phyloP scores from a whole-genome alignment of 2,329 filamentous ascomycete species.

The Dactylellina leptospora region DNA sequence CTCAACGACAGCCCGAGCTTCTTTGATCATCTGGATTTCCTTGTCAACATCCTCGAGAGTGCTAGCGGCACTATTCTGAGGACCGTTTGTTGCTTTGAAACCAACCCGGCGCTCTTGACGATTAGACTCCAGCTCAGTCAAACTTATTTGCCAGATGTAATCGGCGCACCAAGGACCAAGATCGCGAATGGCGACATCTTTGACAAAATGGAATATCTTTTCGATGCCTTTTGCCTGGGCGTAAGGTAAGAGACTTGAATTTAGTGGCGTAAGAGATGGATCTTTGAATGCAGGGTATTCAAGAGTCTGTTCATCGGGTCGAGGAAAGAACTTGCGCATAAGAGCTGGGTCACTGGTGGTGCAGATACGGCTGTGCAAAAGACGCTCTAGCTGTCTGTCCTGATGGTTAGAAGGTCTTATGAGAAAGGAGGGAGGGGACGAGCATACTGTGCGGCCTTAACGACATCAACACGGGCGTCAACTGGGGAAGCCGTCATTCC shows the following conservation, averaged over 20 bases:
- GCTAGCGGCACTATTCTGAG: constrained; percentile 33
- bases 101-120: constrained; percentile 69
- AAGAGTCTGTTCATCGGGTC: constrained; percentile 69
- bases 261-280: constrained; percentile 72
- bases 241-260: constrained; percentile 57
- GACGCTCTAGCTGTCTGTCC: constrained; percentile 47
- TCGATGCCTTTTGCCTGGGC: constrained; percentile 62
- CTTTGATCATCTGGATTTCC: constrained; percentile 68
- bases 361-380: constrained; percentile 80
- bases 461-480: constrained; percentile 79
- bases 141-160: constrained; percentile 76
- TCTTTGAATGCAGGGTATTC: constrained; percentile 66
- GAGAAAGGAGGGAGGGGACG: background rate
- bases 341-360: constrained; percentile 73
- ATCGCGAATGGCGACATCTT: constrained; percentile 50
- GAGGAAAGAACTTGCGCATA: constrained; percentile 68
- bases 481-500: constrained; percentile 98
- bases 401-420: background rate
- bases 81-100: constrained; percentile 49
- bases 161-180: constrained; percentile 88
- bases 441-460: constrained; percentile 69
- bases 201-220: constrained; percentile 54
- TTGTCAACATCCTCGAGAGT: constrained; percentile 64
- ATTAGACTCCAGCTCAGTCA: constrained; percentile 70
- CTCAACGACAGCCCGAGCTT: constrained; percentile 69